Base-by-base conservation (phyloP, 2,329 filamentous ascomycete genomes). In the Aulographum hederae region DNA sequence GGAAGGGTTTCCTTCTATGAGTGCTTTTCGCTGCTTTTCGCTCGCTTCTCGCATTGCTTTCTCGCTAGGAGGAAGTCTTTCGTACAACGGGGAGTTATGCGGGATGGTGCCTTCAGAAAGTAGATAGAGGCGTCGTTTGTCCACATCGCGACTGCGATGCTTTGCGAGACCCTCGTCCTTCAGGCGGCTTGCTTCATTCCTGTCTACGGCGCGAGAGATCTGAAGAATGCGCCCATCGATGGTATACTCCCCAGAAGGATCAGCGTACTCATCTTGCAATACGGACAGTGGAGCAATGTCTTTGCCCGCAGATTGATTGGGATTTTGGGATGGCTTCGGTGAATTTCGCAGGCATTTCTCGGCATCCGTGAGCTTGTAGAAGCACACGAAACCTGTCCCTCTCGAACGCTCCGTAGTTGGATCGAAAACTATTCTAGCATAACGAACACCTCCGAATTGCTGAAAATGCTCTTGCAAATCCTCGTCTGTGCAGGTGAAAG, bases 381-480 rank as follows among this genome's bases (percentile, higher is more conserved):
- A 98, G 57, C 82, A 92, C 18, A 95, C 86, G 46, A 98, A 98
- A 3, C 78, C 89, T 19, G 86, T 95, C 17, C 89, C 89, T 30
- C 79, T 81, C 2, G 89, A 81, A 32, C 81, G 75, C 42, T 85
- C 84, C 0, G 82, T 93, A 16, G 73, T 70, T 29, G 67, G 75
- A 48, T 98, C 86, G 48, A 91, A 69, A 23, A 98, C 91, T 6
- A 94, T 75, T 40, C 91, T 70, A 4, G 86, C 89, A 50, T 95
- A 98, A 23, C 85, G 71, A 25, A 94, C 62, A n/a, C 67, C 67
- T 17, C 89, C 91, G 45, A 98, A 95, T 44, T 76, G 65, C n/a
- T 62, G 61, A 47, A 98, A 98, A 50, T 94, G 86, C 31, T 74
- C 65, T 47, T 85, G 78, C 28, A 98, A 68, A 30, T 72, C 66